Base-by-base conservation (phyloP, 768 basidiomycete species). In the Saitozyma podzolica region DNA sequence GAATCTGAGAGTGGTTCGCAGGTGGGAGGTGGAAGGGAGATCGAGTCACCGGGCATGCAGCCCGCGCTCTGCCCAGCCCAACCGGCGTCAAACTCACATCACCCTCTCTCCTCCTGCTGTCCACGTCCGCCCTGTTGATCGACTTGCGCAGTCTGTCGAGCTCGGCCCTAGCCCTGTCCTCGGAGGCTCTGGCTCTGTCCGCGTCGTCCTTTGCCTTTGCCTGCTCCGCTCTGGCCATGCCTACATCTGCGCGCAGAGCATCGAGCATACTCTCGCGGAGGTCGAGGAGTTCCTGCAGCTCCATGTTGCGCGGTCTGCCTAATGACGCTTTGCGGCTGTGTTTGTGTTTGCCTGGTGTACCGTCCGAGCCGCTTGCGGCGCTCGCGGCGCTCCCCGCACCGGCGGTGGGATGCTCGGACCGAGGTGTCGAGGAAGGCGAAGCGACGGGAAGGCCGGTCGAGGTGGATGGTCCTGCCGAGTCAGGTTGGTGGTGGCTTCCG, bases 221-320 rank as follows among this genome's bases (percentile, higher is more conserved):
- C 45, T 72, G 70, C 50, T 69, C 68, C 11, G 73, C 73, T 50
- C 72, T 75, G 6, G 71, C 68, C 45, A 51, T 40, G 0, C 74
- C 74, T 47, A 75, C 71, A 51, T 75, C 74, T 16, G 67, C 74
- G 41, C 74, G 60, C 8, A 75, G 53, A 6, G 58, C 20, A 54
- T 75, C 74, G 8, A 75, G 73, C 50, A 62, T 69, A 45, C 59
- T 52, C 50, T 75, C 74, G 8, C 65, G 59, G 49, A 69, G 61
- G 6, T 65, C 59, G 53, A 78, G 58, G 8, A 78, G 60, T 16
- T 66, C 63, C 47, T 70, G 52, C n/a, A 78, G 59, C 43, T 75
- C 66, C 42, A 66, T 54, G 51, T 66, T 57, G 29, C 51, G 56
- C 10, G 63, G 60, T 39, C 58, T 8, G 8, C 61, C 61, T 4